phyloP scores from a whole-genome alignment of 768 basidiomycete genomes.

The Auricularia sp. region DNA sequence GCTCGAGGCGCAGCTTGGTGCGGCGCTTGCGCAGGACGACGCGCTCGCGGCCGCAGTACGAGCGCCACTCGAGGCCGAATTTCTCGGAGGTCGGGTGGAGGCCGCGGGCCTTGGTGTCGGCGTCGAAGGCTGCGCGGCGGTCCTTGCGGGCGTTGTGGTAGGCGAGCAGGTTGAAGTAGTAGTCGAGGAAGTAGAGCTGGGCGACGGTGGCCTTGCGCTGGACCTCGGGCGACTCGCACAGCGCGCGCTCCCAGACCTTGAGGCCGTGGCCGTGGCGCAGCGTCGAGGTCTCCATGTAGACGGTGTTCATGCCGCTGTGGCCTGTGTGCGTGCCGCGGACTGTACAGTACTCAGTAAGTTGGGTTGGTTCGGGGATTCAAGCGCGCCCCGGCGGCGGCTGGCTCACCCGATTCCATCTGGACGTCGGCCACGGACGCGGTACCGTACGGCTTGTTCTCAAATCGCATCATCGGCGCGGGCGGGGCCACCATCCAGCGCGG shows the following conservation, averaged over 20 bases:
- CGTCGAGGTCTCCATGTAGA: constrained; percentile 31
- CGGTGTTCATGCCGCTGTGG: constrained; percentile 57
- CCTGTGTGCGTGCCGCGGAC: constrained; percentile 12
- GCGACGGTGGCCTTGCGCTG: constrained; percentile 94
- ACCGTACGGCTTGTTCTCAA: not conserved
- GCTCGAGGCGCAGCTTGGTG: constrained; percentile 84
- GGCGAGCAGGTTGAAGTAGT: constrained; percentile 92
- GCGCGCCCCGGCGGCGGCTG: not conserved
- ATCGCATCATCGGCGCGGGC: not conserved
- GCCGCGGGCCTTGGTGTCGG: constrained; percentile 64
- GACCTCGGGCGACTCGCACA: constrained; percentile 78
- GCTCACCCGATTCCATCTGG: not conserved
- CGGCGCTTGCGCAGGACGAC: constrained; percentile 87
- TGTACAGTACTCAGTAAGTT: not conserved
- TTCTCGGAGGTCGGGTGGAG: constrained; percentile 38
- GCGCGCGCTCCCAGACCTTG: constrained; percentile 76
- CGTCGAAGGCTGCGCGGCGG: constrained; percentile 71
- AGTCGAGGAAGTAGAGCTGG: constrained; percentile 95
- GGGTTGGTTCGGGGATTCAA: not conserved
- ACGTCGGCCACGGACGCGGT: not conserved
- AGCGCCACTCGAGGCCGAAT: constrained; percentile 74
- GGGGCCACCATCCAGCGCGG: not conserved
- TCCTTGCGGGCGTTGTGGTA: constrained; percentile 83
- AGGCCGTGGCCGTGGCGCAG: constrained; percentile 39
- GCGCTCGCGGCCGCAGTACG: constrained; percentile 89